Conservation (phyloP, 2,329 filamentous ascomycete species). For the Claviceps purpurea region DNA sequence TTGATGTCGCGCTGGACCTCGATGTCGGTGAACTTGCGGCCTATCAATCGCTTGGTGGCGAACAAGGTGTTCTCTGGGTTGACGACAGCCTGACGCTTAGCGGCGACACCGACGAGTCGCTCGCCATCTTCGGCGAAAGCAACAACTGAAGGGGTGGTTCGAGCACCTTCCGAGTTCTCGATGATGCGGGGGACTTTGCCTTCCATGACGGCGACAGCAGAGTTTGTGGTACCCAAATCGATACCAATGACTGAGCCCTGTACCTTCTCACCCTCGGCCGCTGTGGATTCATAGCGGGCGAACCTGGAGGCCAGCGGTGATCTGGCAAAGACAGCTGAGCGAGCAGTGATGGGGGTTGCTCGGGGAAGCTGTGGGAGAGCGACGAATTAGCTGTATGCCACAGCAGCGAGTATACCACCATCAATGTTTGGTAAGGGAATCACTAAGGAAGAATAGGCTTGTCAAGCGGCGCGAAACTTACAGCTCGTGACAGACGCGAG, state of each 20-base stretch:
- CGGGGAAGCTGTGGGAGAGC: slow-evolving; percentile 52
- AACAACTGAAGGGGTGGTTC: slow-evolving; percentile 61
- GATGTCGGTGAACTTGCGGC: slow-evolving; percentile 84
- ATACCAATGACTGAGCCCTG: slow-evolving; percentile 96
- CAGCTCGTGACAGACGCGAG: slow-evolving; percentile 60
- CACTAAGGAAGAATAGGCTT: not conserved
- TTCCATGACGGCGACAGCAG: slow-evolving; percentile 94
- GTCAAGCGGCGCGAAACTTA: slow-evolving; percentile 33
- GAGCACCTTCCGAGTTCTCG: slow-evolving; percentile 83
- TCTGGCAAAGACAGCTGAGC: slow-evolving; percentile 53
- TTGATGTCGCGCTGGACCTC: slow-evolving; percentile 96
- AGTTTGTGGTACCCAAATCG: slow-evolving; percentile 96
- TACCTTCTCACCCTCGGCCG: slow-evolving; percentile 54
- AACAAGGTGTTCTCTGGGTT: slow-evolving; percentile 98
- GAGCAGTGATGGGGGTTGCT: slow-evolving; percentile 54
- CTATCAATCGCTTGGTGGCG: slow-evolving; percentile 96
- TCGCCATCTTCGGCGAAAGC: slow-evolving; percentile 93
- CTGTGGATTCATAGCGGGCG: slow-evolving; percentile 62
- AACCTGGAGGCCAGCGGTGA: slow-evolving; percentile 61
- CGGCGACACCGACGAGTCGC: slow-evolving; percentile 90
- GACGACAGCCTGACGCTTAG: slow-evolving; percentile 95
- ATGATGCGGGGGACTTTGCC: slow-evolving; percentile 92
- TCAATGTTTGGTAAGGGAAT: not conserved
- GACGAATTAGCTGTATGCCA: slow-evolving; percentile 10
- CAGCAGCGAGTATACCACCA: not conserved